Conservation (phyloP, 495 filamentous ascomycete genomes). For the Melanomma pulvis-pyrius region DNA sequence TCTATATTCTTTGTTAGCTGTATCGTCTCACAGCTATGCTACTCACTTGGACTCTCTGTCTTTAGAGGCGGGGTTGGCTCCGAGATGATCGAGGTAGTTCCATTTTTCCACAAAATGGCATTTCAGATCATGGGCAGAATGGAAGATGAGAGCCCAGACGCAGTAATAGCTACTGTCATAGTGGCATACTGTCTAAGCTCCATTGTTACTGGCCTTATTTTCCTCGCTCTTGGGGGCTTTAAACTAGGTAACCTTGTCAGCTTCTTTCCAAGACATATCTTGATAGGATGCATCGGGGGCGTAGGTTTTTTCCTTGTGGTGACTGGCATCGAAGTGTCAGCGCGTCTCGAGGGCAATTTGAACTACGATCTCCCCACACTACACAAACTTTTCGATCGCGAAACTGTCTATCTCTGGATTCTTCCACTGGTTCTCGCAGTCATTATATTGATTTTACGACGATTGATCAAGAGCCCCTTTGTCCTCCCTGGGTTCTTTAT, state of each 20-base stretch:
- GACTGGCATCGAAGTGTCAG: conserved; percentile 94
- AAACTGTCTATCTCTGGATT: conserved; percentile 81
- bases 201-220: conserved; percentile 84
- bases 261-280: conserved; percentile 92
- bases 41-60: conserved; percentile 78
- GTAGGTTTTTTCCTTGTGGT: conserved; percentile 95
- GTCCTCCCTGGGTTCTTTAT: conserved; percentile 88
- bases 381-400: conserved; percentile 65
- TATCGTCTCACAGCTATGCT: conserved; percentile 91
- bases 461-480: conserved; percentile 73
- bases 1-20: conserved; percentile 99
- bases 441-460: conserved; percentile 73
- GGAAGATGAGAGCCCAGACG: conserved; percentile 76
- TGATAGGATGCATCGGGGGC: conserved; percentile 97
- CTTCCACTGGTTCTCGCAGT: conserved; percentile 77
- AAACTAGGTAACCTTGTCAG: conserved; percentile 87
- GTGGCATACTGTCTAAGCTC: conserved; percentile 89
- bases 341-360: conserved; percentile 79
- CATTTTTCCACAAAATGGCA: conserved; percentile 97
- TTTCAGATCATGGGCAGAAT: conserved; percentile 79
- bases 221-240: conserved; percentile 85
- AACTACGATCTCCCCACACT: conserved; percentile 77
- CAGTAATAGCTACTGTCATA: conserved; percentile 90
- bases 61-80: conserved; percentile 93
- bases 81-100: conserved; percentile 98